These are phyloP conservation scores for Neurospora sp. DNA, from an alignment of 495 filamentous ascomycete genomes.

Conservation along the genomic window DNA sequence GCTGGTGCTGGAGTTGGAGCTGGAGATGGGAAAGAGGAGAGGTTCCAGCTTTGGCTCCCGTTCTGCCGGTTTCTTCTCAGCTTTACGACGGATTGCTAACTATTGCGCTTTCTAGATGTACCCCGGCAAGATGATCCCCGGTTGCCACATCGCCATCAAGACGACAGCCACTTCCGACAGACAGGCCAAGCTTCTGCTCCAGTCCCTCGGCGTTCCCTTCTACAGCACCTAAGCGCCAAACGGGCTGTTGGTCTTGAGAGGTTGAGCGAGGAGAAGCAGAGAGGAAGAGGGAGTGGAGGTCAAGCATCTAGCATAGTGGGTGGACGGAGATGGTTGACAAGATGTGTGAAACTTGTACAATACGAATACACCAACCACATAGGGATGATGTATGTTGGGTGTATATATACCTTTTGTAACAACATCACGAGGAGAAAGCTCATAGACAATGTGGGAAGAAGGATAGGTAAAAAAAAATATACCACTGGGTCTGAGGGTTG, in stretches of 20 bases:
- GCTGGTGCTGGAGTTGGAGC: neutral
- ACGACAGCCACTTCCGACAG: constrained; percentile 82
- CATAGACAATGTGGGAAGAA: neutral
- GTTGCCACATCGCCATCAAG: constrained; percentile 76
- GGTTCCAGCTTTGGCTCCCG: neutral
- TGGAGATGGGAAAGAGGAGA: no score
- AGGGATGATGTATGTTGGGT: neutral
- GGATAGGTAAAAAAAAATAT: neutral
- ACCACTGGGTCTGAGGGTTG: neutral
- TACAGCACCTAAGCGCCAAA: constrained; percentile 19
- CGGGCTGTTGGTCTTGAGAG: neutral
- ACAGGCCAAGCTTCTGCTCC: constrained; percentile 79
- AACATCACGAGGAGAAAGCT: neutral
- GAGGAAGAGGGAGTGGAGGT: no score
- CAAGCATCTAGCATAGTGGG: no score
- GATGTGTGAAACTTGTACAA: neutral
- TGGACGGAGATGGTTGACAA: neutral
- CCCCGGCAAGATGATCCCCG: constrained; percentile 65
- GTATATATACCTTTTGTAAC: neutral
- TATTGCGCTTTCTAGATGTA: constrained; percentile 11
- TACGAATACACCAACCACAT: neutral
- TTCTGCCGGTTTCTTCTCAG: neutral
- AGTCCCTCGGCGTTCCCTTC: constrained; percentile 76
- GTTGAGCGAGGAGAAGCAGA: no score
- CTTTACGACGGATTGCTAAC: neutral